These are phyloP conservation scores for Boletus bicolor DNA, from an alignment of 768 basidiomycete species.

Conservation along the genomic window DNA sequence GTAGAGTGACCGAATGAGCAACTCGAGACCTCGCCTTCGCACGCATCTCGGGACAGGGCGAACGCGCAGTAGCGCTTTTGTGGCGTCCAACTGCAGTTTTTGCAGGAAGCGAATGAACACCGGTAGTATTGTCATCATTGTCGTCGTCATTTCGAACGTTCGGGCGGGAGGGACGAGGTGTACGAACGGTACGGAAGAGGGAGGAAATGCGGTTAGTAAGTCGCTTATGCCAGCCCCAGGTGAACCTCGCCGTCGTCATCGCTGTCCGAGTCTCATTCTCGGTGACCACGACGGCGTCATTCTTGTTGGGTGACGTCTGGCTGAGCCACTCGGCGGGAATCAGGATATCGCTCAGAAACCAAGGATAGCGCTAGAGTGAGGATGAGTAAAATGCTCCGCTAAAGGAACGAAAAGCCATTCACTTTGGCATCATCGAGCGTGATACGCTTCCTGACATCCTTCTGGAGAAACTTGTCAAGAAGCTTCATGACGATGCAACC, in stretches of 20 bases:
- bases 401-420: slow-evolving; percentile 14
- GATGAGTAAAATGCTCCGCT: neutral
- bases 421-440: slow-evolving; percentile 84
- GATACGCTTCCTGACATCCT: slow-evolving; percentile 71
- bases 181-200: slow-evolving; percentile 45
- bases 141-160: slow-evolving; percentile 10
- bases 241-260: slow-evolving; percentile 62
- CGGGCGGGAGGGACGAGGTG: slow-evolving; percentile 17
- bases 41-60: slow-evolving; percentile 11
- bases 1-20: slow-evolving; percentile 15
- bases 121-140: slow-evolving; percentile 25
- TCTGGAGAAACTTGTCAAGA: slow-evolving; percentile 75
- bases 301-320: slow-evolving; percentile 51
- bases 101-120: slow-evolving; percentile 32
- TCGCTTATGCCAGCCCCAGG: slow-evolving; percentile 53
- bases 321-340: slow-evolving; percentile 70
- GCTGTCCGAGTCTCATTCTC: slow-evolving; percentile 76
- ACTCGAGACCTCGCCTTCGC: slow-evolving; percentile 30
- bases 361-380: slow-evolving; percentile 48
- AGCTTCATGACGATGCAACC: slow-evolving; percentile 66
- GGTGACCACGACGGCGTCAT: slow-evolving; percentile 56
- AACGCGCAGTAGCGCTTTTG: slow-evolving; percentile 22
- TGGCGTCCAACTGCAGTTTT: slow-evolving; percentile 20
- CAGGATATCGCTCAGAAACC: slow-evolving; percentile 67
- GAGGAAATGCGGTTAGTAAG: slow-evolving; percentile 45